phyloP scores from a whole-genome alignment of 164 flowering plant species.

The Nelumbo lutea region DNA sequence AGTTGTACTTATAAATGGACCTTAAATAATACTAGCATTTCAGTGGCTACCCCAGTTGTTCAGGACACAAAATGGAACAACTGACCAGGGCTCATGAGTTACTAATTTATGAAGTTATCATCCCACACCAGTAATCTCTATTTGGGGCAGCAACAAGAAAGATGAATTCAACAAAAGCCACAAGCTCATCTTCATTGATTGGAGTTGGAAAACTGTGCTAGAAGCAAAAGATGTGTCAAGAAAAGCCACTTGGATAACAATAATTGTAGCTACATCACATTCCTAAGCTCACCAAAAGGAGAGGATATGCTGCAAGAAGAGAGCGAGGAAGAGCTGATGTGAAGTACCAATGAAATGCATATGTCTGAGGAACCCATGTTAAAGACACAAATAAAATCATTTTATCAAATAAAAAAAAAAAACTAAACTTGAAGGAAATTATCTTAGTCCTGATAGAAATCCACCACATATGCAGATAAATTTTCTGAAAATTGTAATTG shows the following conservation, averaged over 20 bases:
- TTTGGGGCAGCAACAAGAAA: too few species aligned
- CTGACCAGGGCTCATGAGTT: too few species aligned
- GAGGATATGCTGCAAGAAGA: conserved; percentile 92
- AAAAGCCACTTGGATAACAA: not conserved
- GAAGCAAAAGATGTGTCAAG: not conserved
- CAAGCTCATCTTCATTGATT: too few species aligned
- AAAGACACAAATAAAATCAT: conserved; percentile 16
- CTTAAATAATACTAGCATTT: too few species aligned
- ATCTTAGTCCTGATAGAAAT: not conserved
- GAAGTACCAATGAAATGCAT: conserved; percentile 91
- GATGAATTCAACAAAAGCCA: too few species aligned
- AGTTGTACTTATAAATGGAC: too few species aligned
- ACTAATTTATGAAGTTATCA: too few species aligned
- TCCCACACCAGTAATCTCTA: too few species aligned
- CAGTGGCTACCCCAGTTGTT: too few species aligned
- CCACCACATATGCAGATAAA: not conserved
- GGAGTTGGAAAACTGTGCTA: not conserved
- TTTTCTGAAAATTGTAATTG: not conserved
- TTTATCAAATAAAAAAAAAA: not conserved
- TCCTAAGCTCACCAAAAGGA: conserved; percentile 61
- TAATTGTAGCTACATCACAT: not conserved
- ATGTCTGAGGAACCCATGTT: conserved; percentile 44
- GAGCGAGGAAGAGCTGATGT: conserved; percentile 96
- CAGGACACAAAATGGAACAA: too few species aligned
- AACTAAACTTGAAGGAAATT: not conserved